phyloP scores from a whole-genome alignment of 2,329 filamentous ascomycete genomes.

The Leptographium wingfieldii region DNA sequence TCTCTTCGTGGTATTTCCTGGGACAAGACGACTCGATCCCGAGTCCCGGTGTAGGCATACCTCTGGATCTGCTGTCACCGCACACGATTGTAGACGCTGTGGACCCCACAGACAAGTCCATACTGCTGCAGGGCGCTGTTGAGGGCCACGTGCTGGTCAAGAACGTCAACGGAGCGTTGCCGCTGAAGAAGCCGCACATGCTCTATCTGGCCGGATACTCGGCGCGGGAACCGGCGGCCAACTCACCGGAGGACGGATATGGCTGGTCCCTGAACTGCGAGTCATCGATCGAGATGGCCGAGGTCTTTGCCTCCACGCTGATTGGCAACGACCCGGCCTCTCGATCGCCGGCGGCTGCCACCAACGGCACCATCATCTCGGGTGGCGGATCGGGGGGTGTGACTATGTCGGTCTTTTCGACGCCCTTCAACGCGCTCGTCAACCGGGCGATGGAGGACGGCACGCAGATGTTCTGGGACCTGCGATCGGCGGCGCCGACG shows the following conservation, averaged over 20 bases:
- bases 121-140: constrained; percentile 40
- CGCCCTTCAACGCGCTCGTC: constrained; percentile 21
- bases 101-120: constrained; percentile 27
- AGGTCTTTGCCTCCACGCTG: constrained; percentile 46
- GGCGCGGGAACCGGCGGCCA: constrained; percentile 39
- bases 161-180: constrained; percentile 51
- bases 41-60: constrained; percentile 40
- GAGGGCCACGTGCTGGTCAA: constrained; percentile 64
- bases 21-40: constrained; percentile 9
- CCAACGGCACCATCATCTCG: constrained; percentile 36
- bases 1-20: background rate
- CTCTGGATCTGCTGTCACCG: constrained; percentile 38
- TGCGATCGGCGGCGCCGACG: constrained; percentile 35
- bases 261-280: constrained; percentile 19
- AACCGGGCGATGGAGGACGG: constrained; percentile 37
- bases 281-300: constrained; percentile 18
- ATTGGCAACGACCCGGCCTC: constrained; percentile 6
- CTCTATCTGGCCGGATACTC: constrained; percentile 45
- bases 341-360: constrained; percentile 31
- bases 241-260: constrained; percentile 18
- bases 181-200: constrained; percentile 44
- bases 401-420: constrained; percentile 29
- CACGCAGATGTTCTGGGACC: constrained; percentile 45
- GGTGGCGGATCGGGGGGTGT: constrained; percentile 39
- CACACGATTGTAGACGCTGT: constrained; percentile 37